Percentiles rank a stretch among this genome's conserved stretches.
Evolutionary conservation across 2,329 filamentous ascomycete species (phyloP).

Genomic region (Bipolaris victoriae): DNA sequence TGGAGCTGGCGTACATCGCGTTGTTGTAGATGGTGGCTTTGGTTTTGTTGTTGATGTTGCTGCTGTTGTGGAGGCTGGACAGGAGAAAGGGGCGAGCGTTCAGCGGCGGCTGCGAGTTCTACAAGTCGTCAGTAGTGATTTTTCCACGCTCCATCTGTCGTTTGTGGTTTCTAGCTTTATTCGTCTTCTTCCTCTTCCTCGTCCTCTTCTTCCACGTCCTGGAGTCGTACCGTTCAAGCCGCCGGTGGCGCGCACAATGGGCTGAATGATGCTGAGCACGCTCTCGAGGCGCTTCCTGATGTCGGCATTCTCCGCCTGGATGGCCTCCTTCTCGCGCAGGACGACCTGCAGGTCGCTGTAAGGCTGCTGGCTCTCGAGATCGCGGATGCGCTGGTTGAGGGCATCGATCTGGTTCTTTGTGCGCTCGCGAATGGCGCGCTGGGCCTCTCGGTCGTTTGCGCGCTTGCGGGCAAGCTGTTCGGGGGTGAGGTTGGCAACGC

Average conservation of each 20-base stretch:
- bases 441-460: constrained; percentile 87
- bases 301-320: constrained; percentile 80
- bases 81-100: constrained; percentile 55
- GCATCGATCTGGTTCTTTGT: constrained; percentile 80
- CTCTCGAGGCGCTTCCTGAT: constrained; percentile 72
- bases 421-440: constrained; percentile 81
- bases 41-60: constrained; percentile 17
- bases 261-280: constrained; percentile 69
- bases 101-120: constrained; percentile 58
- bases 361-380: constrained; percentile 79
- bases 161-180: no score
- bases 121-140: constrained; percentile 14
- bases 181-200: no score
- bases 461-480: constrained; percentile 89
- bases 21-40: not conserved
- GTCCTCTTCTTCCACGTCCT: no score
- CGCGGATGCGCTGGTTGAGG: constrained; percentile 73
- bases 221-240: constrained; percentile 52
- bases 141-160: not conserved
- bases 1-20: constrained; percentile 32
- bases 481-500: constrained; percentile 84
- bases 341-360: constrained; percentile 82
- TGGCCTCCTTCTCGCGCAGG: constrained; percentile 74
- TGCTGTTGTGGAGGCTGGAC: constrained; percentile 19
- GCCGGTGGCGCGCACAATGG: constrained; percentile 56